Conservation (phyloP, 2,329 filamentous ascomycete species). For the Epichloe aotearoae region DNA sequence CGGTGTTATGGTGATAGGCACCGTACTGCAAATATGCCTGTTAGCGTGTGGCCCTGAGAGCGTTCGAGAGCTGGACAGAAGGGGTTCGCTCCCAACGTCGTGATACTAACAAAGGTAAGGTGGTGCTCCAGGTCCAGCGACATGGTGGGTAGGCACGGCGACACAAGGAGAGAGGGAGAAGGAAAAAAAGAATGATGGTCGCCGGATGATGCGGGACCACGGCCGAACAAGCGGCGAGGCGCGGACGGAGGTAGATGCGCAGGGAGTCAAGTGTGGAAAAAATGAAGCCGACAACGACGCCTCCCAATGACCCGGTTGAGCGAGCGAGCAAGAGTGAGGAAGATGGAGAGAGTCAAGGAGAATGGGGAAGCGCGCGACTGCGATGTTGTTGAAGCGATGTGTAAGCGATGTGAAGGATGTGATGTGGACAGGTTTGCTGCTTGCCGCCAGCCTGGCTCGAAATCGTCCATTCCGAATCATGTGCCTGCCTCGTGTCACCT, state of each 20-base stretch:
- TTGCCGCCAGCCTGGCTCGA: neutral
- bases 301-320: neutral
- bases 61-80: conserved; percentile 1
- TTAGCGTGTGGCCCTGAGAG: neutral
- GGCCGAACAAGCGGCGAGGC: conserved; percentile 4
- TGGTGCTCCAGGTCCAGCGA: conserved; percentile 71
- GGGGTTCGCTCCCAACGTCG: neutral
- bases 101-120: conserved; percentile 52
- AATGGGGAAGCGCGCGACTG: neutral
- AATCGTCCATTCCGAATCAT: conserved; percentile 2
- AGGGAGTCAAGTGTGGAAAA: neutral
- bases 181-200: neutral
- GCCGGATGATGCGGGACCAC: neutral
- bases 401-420: neutral
- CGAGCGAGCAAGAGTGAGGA: neutral
- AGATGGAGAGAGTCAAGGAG: neutral
- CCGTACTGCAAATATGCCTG: conserved; percentile 48
- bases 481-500: neutral
- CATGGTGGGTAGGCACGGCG: conserved; percentile 28
- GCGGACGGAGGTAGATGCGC: neutral
- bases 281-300: neutral
- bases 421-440: conserved; percentile 3
- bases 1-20: conserved; percentile 65
- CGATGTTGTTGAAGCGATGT: neutral
- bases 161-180: conserved; percentile 1